Evolutionary conservation across 345 rosid species (phyloP).

Genomic region (Aurinia saxatilis): DNA sequence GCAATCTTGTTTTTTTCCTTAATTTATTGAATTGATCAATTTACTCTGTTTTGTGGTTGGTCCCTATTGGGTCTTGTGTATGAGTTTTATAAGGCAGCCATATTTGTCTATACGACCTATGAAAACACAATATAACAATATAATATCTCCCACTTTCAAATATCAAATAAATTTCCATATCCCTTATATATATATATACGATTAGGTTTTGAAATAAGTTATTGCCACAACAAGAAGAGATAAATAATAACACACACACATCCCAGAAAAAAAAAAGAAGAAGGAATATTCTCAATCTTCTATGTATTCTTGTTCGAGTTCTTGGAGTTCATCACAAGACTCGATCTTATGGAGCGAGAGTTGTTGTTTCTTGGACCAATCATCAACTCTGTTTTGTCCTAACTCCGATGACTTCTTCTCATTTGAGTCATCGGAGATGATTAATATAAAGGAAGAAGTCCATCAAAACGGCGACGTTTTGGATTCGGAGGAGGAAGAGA

Average conservation of each 20-base stretch:
- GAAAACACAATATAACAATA: not conserved
- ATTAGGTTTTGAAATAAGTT: constrained; percentile 16
- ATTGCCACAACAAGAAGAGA: constrained; percentile 13
- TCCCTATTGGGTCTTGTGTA: constrained; percentile 10
- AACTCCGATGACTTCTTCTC: constrained; percentile 38
- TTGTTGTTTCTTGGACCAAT: constrained; percentile 22
- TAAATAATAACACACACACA: not conserved
- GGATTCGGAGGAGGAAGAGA: constrained; percentile 32
- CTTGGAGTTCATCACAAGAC: constrained; percentile 39
- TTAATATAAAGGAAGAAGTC: constrained; percentile 28
- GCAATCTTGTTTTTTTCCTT: constrained; percentile 5
- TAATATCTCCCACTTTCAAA: constrained; percentile 21
- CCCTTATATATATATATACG: constrained; percentile 28
- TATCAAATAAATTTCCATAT: not conserved
- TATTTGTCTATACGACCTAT: constrained; percentile 21
- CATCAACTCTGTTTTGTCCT: constrained; percentile 31
- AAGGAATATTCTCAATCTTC: constrained; percentile 25
- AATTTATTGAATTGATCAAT: not conserved
- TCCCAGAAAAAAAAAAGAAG: not conserved
- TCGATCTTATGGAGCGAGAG: constrained; percentile 35
- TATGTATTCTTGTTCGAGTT: constrained; percentile 25
- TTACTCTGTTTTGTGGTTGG: constrained; percentile 5
- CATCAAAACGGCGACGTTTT: constrained; percentile 16
- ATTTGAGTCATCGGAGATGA: constrained; percentile 29
- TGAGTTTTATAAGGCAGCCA: constrained; percentile 26